A percentile compares a stretch with the other conserved stretches of the same genome.
Evolutionary conservation across 208 protist genomes (phyloP).

Genomic region (Trypanosoma lewisi): DNA sequence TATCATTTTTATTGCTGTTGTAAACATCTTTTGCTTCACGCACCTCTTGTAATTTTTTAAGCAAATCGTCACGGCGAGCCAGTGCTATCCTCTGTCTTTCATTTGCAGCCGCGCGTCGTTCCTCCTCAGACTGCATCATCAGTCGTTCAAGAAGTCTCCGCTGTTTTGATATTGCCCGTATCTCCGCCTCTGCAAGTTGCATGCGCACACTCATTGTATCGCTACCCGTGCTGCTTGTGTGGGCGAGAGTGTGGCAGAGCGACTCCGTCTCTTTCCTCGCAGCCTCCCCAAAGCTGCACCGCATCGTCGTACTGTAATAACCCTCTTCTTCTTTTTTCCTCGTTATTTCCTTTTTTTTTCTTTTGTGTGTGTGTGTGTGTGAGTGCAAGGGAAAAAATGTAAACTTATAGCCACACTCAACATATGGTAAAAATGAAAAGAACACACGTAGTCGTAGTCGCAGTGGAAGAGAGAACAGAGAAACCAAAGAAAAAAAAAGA

Average conservation of each 20-base stretch:
- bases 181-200: slow-evolving; percentile 22
- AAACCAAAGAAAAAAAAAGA: slow-evolving; percentile 2
- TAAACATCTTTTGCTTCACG: neutral
- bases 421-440: too few relatives aligned
- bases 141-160: slow-evolving; percentile 8
- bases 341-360: neutral
- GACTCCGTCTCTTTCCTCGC: slow-evolving; percentile 5
- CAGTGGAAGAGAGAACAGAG: neutral
- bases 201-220: slow-evolving; percentile 2
- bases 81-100: slow-evolving; percentile 1
- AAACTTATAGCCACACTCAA: neutral
- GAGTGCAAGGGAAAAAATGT: too few relatives aligned
- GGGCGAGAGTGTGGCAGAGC: neutral
- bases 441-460: too few relatives aligned
- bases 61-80: slow-evolving; percentile 16
- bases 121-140: neutral
- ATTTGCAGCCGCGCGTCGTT: slow-evolving; percentile 10
- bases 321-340: neutral
- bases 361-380: too few relatives aligned
- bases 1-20: too few relatives aligned
- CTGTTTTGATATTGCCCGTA: slow-evolving; percentile 16
- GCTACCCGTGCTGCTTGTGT: neutral
- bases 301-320: neutral
- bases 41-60: slow-evolving; percentile 3
- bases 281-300: slow-evolving; percentile 7